These are phyloP conservation scores for Claviceps arundinis DNA, from an alignment of 2,329 filamentous ascomycete species.

Conservation along the genomic window DNA sequence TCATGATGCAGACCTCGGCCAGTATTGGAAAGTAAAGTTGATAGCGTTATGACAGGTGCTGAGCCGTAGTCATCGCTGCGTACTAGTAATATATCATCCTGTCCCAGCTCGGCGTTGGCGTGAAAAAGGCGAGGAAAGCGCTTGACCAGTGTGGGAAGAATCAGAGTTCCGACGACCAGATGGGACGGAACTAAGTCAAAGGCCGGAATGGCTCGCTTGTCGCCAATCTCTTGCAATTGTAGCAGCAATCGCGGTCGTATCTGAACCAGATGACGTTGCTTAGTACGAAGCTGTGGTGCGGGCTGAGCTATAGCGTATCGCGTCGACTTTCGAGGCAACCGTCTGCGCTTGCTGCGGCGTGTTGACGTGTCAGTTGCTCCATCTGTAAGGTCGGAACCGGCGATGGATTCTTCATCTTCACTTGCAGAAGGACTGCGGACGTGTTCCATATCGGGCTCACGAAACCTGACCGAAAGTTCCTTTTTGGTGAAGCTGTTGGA, in stretches of 20 bases:
- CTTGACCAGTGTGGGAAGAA: conserved; percentile 44
- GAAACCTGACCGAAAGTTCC: conserved; percentile 34
- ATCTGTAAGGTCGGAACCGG: conserved; percentile 32
- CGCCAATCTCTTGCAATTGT: conserved; percentile 55
- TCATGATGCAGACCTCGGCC: conserved; percentile 33
- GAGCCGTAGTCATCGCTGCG: conserved; percentile 52
- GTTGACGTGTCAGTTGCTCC: conserved; percentile 27
- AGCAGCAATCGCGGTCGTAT: conserved; percentile 56
- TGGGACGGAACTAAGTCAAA: conserved; percentile 63
- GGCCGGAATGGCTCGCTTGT: conserved; percentile 49
- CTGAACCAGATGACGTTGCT: conserved; percentile 53
- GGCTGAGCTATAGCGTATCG: conserved; percentile 57
- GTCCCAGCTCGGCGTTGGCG: conserved; percentile 48
- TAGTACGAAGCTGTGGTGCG: conserved; percentile 40
- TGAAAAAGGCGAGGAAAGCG: conserved; percentile 51
- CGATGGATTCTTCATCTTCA: conserved; percentile 34
- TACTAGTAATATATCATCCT: conserved; percentile 58
- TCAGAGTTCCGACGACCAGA: conserved; percentile 40
- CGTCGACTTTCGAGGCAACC: conserved; percentile 41
- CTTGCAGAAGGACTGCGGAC: conserved; percentile 20
- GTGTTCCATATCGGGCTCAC: conserved; percentile 20
- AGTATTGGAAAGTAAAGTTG: conserved; percentile 21
- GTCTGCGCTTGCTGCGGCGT: conserved; percentile 28
- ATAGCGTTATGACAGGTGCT: conserved; percentile 13
- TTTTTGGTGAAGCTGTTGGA: conserved; percentile 26